Evolutionary conservation across 2,329 filamentous ascomycete species (phyloP).

Genomic region (Colletotrichum sp.): DNA sequence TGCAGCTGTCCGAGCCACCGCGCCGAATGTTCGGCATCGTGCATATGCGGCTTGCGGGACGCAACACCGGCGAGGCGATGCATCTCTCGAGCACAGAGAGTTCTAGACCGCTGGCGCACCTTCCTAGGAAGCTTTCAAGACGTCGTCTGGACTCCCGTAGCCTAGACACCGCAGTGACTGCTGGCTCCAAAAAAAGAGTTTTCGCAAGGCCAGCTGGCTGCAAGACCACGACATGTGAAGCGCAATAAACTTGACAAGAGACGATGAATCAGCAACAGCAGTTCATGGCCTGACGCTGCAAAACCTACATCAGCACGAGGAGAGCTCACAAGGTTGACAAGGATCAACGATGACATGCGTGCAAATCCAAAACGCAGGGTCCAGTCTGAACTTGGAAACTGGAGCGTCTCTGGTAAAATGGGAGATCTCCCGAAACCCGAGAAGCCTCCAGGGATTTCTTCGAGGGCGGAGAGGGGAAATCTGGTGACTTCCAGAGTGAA

Average conservation of each 20-base stretch:
- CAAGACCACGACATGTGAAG: neutral
- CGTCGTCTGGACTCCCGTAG: neutral
- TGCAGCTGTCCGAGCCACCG: neutral
- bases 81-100: neutral
- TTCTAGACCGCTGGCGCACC: neutral
- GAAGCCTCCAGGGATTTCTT: neutral
- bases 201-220: neutral
- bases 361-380: slow-evolving; percentile 2
- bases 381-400: neutral
- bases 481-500: neutral
- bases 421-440: neutral
- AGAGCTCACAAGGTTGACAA: neutral
- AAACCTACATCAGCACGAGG: neutral
- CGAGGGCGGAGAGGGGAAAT: neutral
- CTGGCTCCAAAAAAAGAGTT: neutral
- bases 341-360: neutral
- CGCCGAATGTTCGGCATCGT: neutral
- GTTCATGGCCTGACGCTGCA: neutral
- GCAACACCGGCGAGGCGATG: neutral
- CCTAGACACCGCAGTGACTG: neutral
- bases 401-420: neutral
- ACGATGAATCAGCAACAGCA: neutral
- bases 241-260: neutral
- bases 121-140: neutral
- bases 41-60: neutral